Base-by-base conservation (phyloP, 2,329 filamentous ascomycete genomes). In the Microdochium trichocladiopsis region DNA sequence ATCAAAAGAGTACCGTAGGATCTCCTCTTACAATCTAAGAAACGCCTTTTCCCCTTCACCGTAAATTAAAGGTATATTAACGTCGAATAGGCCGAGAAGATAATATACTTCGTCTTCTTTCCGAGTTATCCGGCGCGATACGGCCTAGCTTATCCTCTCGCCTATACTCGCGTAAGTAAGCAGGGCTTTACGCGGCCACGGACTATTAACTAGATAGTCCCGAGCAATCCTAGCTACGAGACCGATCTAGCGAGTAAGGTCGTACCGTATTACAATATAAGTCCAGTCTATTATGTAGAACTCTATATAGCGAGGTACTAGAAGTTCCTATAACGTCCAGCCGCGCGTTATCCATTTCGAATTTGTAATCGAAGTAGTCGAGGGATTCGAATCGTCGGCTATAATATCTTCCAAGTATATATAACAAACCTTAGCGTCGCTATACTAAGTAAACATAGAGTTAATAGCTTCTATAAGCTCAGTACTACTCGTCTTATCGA, bases 21-120 rank as follows among this genome's bases (percentile, higher is more conserved):
- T 18, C 9, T 37, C 25, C 18, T 52, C 47, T 47, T 36, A 51
- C 45, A 16, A 3, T 36, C 48, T 43, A n/a, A 51, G 50, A 56
- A 49, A 45, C 2, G 36, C 16, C 2, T 43, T 11, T 2, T 43
- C 36, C 5, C n/a, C n/a, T 4, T 4, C 60, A 10, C 61, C 59
- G 41, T 62, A 63, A 2, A 61, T 50, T 25, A 63, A 45, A 8
- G 60, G 56, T 55, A 63, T 63, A 16, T 56, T 61, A n/a, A 64
- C 51, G 22, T 51, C 52, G 25, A 63, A 62, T 9, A 63, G 22
- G 2, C 61, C 61, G n/a, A 63, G 31, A 1, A 63, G 49, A 23
- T 55, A 60, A 48, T 63, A 63, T 1, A 60, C 60, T 3, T 51
- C 36, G 53, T 65, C 59, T 47, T 61, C 52, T 54, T 33, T 8